These are phyloP conservation scores for Taiozyma sp. DNA, from an alignment of 1,139 yeast species.

Conservation along the genomic window DNA sequence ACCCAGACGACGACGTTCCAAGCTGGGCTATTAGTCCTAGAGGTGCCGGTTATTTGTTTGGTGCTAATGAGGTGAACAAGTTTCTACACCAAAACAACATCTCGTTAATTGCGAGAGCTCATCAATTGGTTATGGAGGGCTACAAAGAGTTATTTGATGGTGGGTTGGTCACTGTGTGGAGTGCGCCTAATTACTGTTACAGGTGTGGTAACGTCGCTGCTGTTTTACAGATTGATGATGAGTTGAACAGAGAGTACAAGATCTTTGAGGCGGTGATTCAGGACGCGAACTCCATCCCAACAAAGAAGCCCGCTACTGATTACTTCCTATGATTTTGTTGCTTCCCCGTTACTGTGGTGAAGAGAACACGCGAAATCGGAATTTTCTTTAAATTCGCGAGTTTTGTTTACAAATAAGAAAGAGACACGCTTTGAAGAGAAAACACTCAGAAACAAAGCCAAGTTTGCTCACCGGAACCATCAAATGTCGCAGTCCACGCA, in stretches of 20 bases:
- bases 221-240: conserved; percentile 72
- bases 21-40: conserved; percentile 98
- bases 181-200: conserved; percentile 96
- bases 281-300: conserved; percentile 54
- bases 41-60: conserved; percentile 96
- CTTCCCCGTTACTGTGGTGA: not conserved
- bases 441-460: not conserved
- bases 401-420: not conserved
- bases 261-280: conserved; percentile 81
- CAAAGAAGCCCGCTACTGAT: conserved; percentile 70
- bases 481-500: not conserved
- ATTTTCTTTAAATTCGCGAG: not conserved
- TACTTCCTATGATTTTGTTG: conserved; percentile 39
- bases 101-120: conserved; percentile 91
- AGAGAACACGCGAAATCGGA: not conserved
- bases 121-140: conserved; percentile 98
- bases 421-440: not conserved
- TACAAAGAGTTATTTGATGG: conserved; percentile 83
- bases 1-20: conserved; percentile 94
- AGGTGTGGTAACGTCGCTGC: conserved; percentile 97
- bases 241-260: conserved; percentile 63
- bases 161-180: conserved; percentile 93
- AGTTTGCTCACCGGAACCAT: too few species aligned
- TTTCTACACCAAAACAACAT: conserved; percentile 78
- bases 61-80: conserved; percentile 79